These are phyloP conservation scores for Epichloe uncinata DNA, from an alignment of 2,329 filamentous ascomycete species.

Conservation along the genomic window DNA sequence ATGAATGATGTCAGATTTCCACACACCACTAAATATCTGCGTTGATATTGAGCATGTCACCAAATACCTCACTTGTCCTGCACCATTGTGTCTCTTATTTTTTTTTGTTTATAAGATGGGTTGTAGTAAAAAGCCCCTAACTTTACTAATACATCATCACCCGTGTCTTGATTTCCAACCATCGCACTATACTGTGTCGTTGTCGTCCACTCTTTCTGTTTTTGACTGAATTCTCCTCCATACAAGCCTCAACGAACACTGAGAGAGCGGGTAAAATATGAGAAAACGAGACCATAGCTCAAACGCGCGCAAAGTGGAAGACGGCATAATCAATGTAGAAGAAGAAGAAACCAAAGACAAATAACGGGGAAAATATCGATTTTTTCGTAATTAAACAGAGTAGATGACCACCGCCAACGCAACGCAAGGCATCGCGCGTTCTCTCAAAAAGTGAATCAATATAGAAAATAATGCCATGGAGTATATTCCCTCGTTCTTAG, in stretches of 20 bases:
- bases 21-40: background rate
- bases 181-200: background rate
- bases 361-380: conserved; percentile 12
- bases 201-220: background rate
- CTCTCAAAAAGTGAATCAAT: conserved; percentile 8
- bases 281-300: background rate
- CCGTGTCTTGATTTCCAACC: background rate
- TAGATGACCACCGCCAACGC: conserved; percentile 30
- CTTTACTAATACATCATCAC: conserved; percentile 1
- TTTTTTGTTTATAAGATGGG: no score
- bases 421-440: conserved; percentile 7
- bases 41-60: background rate
- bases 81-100: no score
- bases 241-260: background rate
- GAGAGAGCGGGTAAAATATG: conserved; percentile 2
- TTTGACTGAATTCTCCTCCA: background rate
- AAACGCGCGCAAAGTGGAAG: background rate
- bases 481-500: conserved; percentile 6
- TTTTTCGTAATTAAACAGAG: conserved; percentile 39
- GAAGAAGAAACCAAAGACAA: background rate
- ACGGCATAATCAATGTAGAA: background rate
- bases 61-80: no score
- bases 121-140: no score
- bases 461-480: conserved; percentile 14
- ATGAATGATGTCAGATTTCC: background rate